Percentiles rank a stretch among this genome's conserved stretches.
Conservation (phyloP, 2,329 filamentous ascomycete species). For the Xylariales sp. region DNA sequence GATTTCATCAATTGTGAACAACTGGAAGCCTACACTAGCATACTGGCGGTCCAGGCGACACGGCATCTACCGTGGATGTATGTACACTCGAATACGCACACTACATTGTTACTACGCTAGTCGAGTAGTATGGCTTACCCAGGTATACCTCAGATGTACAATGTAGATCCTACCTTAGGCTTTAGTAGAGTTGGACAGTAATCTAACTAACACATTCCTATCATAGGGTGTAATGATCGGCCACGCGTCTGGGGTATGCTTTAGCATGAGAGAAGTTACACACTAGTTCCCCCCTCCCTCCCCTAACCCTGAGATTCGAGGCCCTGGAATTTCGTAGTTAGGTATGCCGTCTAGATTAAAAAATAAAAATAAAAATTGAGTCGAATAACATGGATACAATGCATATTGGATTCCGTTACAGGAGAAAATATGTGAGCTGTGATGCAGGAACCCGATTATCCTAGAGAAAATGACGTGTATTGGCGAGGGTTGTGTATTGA, state of each 20-base stretch:
- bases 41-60: too few species aligned
- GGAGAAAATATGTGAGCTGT: not conserved
- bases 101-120: too few species aligned
- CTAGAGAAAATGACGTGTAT: constrained; percentile 19
- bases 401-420: not conserved
- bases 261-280: not conserved
- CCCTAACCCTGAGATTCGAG: not conserved
- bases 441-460: constrained; percentile 24
- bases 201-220: not conserved
- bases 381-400: not conserved
- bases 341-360: not conserved
- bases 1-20: too few species aligned
- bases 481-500: constrained; percentile 10
- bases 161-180: not conserved
- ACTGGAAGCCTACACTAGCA: too few species aligned
- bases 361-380: not conserved
- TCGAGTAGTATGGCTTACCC: too few species aligned
- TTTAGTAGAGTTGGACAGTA: constrained; percentile 3
- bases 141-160: not conserved
- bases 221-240: not conserved
- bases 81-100: too few species aligned
- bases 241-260: constrained; percentile 8
- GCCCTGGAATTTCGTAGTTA: too few species aligned
- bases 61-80: too few species aligned
- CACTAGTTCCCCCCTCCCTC: not conserved